Conservation (phyloP, 257 asterid species). For the Sherardia arvensis region DNA sequence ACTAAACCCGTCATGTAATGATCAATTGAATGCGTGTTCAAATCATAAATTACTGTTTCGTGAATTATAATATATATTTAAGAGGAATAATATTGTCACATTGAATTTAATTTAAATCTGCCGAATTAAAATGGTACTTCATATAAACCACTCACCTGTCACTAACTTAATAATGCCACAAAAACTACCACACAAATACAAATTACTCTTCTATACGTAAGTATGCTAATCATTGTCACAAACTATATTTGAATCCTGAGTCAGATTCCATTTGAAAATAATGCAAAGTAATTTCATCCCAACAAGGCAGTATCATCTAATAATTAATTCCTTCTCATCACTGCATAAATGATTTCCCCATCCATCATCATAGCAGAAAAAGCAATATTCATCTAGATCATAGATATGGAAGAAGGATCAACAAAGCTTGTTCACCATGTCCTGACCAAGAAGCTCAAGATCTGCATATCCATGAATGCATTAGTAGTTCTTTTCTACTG, state of each 20-base stretch:
- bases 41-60: too few species aligned
- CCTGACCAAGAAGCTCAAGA: not conserved
- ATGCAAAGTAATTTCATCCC: not conserved
- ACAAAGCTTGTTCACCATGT: not conserved
- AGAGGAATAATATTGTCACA: too few species aligned
- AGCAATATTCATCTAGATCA: not conserved
- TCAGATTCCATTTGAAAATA: not conserved
- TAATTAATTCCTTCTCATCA: not conserved
- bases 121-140: too few species aligned
- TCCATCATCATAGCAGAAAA: too few species aligned
- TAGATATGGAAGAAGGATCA: not conserved
- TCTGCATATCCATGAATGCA: constrained; percentile 11
- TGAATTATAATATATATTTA: too few species aligned
- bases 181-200: not conserved
- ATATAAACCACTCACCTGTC: too few species aligned
- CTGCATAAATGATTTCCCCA: not conserved
- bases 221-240: not conserved
- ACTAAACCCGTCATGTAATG: too few species aligned
- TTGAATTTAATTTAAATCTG: too few species aligned
- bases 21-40: too few species aligned
- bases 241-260: not conserved
- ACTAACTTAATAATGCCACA: too few species aligned
- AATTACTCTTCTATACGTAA: not conserved
- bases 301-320: too few species aligned
- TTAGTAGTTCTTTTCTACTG: constrained; percentile 17